phyloP scores from a whole-genome alignment of 1,284 basidiomycete species.

The Microbotryum silenes-acaulis region DNA sequence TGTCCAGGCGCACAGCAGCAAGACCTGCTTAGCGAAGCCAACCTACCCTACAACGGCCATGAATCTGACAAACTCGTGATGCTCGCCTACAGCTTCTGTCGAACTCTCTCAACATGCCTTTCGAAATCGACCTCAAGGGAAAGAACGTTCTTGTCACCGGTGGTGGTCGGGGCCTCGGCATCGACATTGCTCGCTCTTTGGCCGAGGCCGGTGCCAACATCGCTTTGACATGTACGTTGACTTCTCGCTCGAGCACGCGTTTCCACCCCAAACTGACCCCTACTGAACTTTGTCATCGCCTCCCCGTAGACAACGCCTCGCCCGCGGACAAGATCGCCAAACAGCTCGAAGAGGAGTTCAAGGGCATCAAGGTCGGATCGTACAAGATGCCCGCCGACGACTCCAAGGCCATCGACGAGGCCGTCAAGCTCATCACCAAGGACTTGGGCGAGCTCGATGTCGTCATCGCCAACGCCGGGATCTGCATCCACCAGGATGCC shows the following conservation, averaged over 20 bases:
- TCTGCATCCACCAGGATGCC: constrained; percentile 39
- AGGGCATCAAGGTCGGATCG: constrained; percentile 32
- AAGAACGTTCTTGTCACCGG: constrained; percentile 11
- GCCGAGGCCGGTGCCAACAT: constrained; percentile 10
- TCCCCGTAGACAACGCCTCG: constrained; percentile 34
- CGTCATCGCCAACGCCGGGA: constrained; percentile 32
- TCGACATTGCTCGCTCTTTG: constrained; percentile 5
- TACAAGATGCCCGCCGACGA: constrained; percentile 38
- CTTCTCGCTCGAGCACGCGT: too few relatives aligned
- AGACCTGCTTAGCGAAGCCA: too few relatives aligned
- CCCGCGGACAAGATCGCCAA: constrained; percentile 34
- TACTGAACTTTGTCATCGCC: too few relatives aligned
- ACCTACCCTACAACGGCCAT: too few relatives aligned
- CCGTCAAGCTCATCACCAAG: constrained; percentile 31
- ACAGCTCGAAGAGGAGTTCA: constrained; percentile 30
- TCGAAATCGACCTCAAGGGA: constrained; percentile 5
- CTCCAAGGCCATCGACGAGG: constrained; percentile 33
- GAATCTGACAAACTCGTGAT: too few relatives aligned
- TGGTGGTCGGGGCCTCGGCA: constrained; percentile 7
- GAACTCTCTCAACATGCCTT: not conserved
- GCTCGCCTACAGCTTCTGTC: too few relatives aligned
- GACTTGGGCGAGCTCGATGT: constrained; percentile 38
- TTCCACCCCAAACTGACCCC: too few relatives aligned
- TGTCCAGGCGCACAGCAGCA: too few relatives aligned
- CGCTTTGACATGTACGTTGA: not conserved